phyloP scores from a whole-genome alignment of 305 asterid species.

The Solanum hybrid region DNA sequence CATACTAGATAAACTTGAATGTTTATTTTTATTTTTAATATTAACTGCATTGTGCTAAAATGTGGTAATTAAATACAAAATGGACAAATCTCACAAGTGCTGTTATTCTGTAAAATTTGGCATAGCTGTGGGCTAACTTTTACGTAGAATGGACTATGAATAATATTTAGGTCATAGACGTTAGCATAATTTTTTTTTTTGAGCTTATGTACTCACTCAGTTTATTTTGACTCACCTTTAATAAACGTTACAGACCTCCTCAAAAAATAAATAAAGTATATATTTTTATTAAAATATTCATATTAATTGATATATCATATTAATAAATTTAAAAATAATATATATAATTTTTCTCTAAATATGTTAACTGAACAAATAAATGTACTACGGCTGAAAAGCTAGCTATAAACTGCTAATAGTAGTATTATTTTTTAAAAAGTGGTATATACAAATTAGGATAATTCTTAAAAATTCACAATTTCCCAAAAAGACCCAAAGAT shows the following conservation, averaged over 20 bases:
- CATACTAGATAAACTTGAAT: neutral
- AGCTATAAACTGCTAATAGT: neutral
- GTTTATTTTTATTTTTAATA: neutral
- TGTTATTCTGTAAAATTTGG: neutral
- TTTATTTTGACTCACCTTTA: neutral
- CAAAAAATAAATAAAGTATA: neutral
- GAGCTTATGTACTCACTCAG: neutral
- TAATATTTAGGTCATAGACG: neutral
- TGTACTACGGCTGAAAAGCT: neutral
- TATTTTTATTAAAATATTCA: neutral
- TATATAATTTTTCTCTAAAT: neutral
- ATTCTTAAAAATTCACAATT: neutral
- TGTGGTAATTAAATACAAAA: neutral
- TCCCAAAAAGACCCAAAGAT: neutral
- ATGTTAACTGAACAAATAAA: neutral
- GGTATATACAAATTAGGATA: neutral
- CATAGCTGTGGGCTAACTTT: neutral
- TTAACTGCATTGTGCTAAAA: neutral
- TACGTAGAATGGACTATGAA: neutral
- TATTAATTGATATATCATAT: neutral
- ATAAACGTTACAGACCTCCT: neutral
- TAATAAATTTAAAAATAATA: neutral
- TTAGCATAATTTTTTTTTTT: neutral
- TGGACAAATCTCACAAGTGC: neutral
- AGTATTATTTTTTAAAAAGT: neutral